Evolutionary conservation across 495 filamentous ascomycete species (phyloP).

Genomic region (Penicillium diatomitis): DNA sequence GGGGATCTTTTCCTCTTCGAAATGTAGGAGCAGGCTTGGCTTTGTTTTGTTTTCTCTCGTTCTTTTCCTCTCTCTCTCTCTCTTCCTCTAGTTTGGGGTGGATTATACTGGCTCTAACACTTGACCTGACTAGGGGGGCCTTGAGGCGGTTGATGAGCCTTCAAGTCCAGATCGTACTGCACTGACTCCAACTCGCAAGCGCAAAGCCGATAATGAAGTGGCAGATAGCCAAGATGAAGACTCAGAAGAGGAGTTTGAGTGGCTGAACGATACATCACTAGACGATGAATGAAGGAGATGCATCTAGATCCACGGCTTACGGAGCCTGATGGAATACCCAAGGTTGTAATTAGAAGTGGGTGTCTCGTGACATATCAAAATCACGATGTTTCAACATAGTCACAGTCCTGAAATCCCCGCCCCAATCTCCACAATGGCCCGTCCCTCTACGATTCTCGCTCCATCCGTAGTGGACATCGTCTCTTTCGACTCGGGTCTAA

Average conservation of each 20-base stretch:
- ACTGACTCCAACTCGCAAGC: slow-evolving; percentile 26
- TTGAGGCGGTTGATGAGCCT: slow-evolving; percentile 12
- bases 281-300: background rate
- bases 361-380: too few species aligned
- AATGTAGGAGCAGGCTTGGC: too few species aligned
- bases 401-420: background rate
- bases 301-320: too few species aligned
- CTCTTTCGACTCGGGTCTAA: slow-evolving; percentile 11
- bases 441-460: slow-evolving; percentile 7
- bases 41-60: too few species aligned
- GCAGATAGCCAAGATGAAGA: slow-evolving; percentile 44
- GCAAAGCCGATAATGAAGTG: slow-evolving; percentile 39
- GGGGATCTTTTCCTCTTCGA: too few species aligned
- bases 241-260: slow-evolving; percentile 31
- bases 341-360: too few species aligned
- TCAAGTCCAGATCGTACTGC: slow-evolving; percentile 7
- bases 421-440: slow-evolving; percentile 9
- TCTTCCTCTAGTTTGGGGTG: too few species aligned
- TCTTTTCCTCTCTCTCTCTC: too few species aligned
- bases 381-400: background rate
- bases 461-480: slow-evolving; percentile 7
- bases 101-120: background rate
- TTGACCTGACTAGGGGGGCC: slow-evolving; percentile 19
- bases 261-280: slow-evolving; percentile 12
- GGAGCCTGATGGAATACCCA: too few species aligned